Evolutionary conservation across 805 yeast genomes (phyloP).

Genomic region (Candida vaughaniae): DNA sequence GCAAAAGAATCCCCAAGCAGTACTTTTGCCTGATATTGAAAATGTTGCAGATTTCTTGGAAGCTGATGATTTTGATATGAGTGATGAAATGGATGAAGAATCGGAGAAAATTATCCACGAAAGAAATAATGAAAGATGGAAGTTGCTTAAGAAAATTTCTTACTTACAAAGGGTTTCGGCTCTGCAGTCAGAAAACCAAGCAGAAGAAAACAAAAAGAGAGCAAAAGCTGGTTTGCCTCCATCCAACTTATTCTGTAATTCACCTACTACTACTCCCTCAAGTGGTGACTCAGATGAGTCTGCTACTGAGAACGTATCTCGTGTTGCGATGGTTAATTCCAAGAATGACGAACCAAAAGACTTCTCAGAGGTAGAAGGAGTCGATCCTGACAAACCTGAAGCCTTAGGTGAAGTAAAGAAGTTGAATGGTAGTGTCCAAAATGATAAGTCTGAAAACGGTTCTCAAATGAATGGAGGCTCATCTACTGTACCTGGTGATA

Average conservation of each 20-base stretch:
- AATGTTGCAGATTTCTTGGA: conserved; percentile 57
- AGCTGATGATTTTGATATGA: conserved; percentile 39
- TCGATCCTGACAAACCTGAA: background rate
- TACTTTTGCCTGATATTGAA: conserved; percentile 55
- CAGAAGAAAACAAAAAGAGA: conserved; percentile 39
- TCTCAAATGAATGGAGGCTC: background rate
- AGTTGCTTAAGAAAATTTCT: conserved; percentile 64
- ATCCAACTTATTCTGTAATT: background rate
- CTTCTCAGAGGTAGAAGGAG: conserved; percentile 1
- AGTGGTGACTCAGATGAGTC: background rate
- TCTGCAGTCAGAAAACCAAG: conserved; percentile 41
- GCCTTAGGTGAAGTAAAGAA: background rate
- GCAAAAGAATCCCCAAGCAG: conserved; percentile 29
- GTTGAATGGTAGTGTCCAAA: background rate
- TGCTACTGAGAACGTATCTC: conserved; percentile 5
- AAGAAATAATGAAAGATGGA: conserved; percentile 62
- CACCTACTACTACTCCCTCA: background rate
- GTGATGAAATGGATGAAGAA: conserved; percentile 36
- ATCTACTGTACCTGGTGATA: background rate
- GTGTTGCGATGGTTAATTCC: conserved; percentile 13
- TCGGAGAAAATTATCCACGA: conserved; percentile 37
- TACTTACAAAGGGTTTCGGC: conserved; percentile 68
- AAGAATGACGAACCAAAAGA: conserved; percentile 1
- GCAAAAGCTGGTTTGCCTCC: conserved; percentile 27
- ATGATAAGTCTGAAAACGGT: background rate